phyloP scores from a whole-genome alignment of 2,329 filamentous ascomycete genomes.

The Plenodomus lindquistii region DNA sequence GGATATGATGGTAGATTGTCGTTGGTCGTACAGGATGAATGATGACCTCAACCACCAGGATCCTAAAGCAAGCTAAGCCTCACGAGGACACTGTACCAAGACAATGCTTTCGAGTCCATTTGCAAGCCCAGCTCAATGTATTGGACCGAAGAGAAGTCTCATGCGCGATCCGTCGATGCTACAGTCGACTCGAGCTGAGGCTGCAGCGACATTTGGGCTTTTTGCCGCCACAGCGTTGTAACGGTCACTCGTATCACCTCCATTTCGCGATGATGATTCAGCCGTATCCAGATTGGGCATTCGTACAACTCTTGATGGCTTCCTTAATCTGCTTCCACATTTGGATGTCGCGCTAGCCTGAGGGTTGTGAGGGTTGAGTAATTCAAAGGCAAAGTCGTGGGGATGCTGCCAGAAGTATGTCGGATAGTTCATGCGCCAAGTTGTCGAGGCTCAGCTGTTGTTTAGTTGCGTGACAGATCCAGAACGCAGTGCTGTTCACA shows the following conservation, averaged over 20 bases:
- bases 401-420: not conserved
- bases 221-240: constrained; percentile 14
- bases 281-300: constrained; percentile 7
- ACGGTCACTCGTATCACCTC: constrained; percentile 16
- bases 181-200: constrained; percentile 6
- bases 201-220: constrained; percentile 3
- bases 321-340: constrained; percentile 9
- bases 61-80: not conserved
- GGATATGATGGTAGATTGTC: no score
- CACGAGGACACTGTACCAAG: not conserved
- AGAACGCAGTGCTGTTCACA: not conserved
- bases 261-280: constrained; percentile 12
- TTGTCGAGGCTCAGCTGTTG: not conserved
- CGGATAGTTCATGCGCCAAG: not conserved
- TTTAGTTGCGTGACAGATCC: not conserved
- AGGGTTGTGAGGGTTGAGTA: not conserved
- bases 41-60: not conserved
- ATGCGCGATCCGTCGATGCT: not conserved
- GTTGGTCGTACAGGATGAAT: not conserved
- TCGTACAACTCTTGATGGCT: constrained; percentile 7
- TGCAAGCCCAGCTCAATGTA: not conserved
- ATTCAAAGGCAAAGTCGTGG: not conserved
- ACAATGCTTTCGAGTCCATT: not conserved
- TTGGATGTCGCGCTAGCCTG: constrained; percentile 6
- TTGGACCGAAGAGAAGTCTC: not conserved